Percentiles rank a stretch among this genome's conserved stretches.
Conservation (phyloP, 2,329 filamentous ascomycete genomes). For the Lecanicillium sp. region DNA sequence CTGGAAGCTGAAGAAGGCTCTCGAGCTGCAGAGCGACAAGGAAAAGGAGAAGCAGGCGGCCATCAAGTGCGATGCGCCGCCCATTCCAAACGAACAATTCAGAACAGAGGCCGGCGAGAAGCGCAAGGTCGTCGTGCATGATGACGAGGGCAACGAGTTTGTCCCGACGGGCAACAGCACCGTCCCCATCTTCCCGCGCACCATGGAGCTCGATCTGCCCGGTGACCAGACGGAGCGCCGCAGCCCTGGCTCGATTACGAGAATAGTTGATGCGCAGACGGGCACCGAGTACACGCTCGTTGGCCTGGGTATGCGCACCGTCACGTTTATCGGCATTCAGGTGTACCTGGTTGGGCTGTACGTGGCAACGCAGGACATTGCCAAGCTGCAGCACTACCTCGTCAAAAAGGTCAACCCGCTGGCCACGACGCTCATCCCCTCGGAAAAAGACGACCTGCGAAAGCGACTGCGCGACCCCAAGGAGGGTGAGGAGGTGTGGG, state of each 20-base stretch:
- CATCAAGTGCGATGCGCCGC: slow-evolving; percentile 28
- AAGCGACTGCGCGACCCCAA: slow-evolving; percentile 59
- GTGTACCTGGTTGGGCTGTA: slow-evolving; percentile 96
- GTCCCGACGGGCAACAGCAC: slow-evolving; percentile 74
- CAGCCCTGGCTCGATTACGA: slow-evolving; percentile 22
- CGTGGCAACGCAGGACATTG: slow-evolving; percentile 74
- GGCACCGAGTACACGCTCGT: slow-evolving; percentile 75
- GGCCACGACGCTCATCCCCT: slow-evolving; percentile 75
- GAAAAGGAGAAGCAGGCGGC: slow-evolving; percentile 26
- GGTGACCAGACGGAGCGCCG: slow-evolving; percentile 14
- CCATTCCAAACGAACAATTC: slow-evolving; percentile 36
- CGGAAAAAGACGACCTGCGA: slow-evolving; percentile 69
- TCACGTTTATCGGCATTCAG: slow-evolving; percentile 82
- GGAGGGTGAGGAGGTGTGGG: slow-evolving; percentile 67
- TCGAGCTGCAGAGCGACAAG: slow-evolving; percentile 23
- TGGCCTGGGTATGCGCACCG: slow-evolving; percentile 78
- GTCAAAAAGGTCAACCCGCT: slow-evolving; percentile 66
- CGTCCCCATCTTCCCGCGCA: slow-evolving; percentile 72
- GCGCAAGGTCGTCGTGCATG: slow-evolving; percentile 53
- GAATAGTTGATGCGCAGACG: slow-evolving; percentile 29
- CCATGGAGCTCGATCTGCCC: slow-evolving; percentile 50
- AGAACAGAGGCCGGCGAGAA: slow-evolving; percentile 39
- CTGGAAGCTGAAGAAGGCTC: slow-evolving; percentile 39
- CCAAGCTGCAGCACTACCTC: slow-evolving; percentile 68
- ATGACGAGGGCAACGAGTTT: slow-evolving; percentile 62